Evolutionary conservation across 1,284 basidiomycete species (phyloP), one percentile per base, ranked within the genome.

Genomic region (Tylopilus sp.): DNA sequence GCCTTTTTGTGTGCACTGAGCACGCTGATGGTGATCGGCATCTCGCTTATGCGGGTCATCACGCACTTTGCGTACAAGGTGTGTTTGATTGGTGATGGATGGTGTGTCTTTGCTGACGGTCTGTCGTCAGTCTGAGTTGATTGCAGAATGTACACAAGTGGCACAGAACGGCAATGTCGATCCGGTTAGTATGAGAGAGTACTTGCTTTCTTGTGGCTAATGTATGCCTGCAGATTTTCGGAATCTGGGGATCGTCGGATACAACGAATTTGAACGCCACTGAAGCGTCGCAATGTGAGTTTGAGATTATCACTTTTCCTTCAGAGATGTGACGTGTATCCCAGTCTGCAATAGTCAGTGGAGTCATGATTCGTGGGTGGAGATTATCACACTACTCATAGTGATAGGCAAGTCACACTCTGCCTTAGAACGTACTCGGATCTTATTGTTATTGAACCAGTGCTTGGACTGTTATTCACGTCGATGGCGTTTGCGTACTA

Each of bases 51-150:
- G 60, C 81, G 85, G 22, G 81, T 89, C 12, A 77, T 93, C 10
- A 79, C 87, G 1, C 93, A 95, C 73, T 94, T 93, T 76, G 79
- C 82, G 2, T 83, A 86, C 74, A 92, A 95, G 86, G 89, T 85
- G 65, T n/a, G 68, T 68, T 29, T 0, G 33, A 41, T 29, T 5
- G n/a, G 32, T 5, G 7, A 3, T 36, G 9, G 29, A 36, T 60
- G 19, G 6, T 2, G 38, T 6, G 19, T 55, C 61, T 51, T 59
- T 57, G 41, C 61, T 75, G 24, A 77, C 19, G n/a, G 4, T 75
- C 71, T 36, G 44, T 70, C 47, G 79, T 83, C 6, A 74, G 76
- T 65, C 63, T 38, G 76, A 78, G 26, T 59, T 80, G 58, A 67
- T 78, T 47, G 0, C 19, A 1, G 79, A 80, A 49, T 78, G 76